These are phyloP conservation scores for Paecilomyces niveus DNA, from an alignment of 2,329 filamentous ascomycete species.

Conservation along the genomic window DNA sequence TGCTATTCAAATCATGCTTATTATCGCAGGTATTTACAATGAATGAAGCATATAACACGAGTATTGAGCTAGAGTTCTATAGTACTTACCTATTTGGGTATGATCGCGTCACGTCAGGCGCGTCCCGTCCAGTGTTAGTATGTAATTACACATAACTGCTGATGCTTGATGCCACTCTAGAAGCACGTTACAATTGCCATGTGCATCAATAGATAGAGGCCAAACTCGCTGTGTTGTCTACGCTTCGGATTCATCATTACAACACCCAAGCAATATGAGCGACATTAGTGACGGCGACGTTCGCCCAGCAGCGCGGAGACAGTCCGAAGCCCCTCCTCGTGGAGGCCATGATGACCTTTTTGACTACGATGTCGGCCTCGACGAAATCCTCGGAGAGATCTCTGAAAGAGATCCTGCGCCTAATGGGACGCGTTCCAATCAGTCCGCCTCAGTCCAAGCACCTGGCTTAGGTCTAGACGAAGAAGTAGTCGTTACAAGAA, in stretches of 20 bases:
- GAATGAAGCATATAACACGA: background rate
- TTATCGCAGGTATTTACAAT: too few relatives aligned
- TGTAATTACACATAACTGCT: background rate
- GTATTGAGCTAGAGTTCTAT: background rate
- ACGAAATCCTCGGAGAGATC: slow-evolving; percentile 41
- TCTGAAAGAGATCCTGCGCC: slow-evolving; percentile 10
- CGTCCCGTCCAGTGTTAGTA: background rate
- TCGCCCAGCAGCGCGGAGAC: background rate
- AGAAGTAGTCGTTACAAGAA: slow-evolving; percentile 75
- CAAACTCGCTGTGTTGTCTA: background rate
- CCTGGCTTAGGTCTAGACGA: slow-evolving; percentile 70
- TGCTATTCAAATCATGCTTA: too few relatives aligned
- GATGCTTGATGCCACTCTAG: background rate
- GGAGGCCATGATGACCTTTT: slow-evolving; percentile 62
- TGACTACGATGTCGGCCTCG: slow-evolving; percentile 62
- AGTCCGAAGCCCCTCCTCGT: slow-evolving; percentile 14
- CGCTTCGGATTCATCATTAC: background rate
- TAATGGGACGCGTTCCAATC: slow-evolving; percentile 7
- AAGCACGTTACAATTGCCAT: background rate
- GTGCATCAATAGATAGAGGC: background rate
- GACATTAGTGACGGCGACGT: background rate
- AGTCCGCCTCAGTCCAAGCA: slow-evolving; percentile 37
- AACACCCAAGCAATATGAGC: background rate
- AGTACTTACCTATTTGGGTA: background rate
- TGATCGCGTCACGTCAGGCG: background rate